Conservation (phyloP, 495 filamentous ascomycete species). For the Penicillium nucicola region DNA sequence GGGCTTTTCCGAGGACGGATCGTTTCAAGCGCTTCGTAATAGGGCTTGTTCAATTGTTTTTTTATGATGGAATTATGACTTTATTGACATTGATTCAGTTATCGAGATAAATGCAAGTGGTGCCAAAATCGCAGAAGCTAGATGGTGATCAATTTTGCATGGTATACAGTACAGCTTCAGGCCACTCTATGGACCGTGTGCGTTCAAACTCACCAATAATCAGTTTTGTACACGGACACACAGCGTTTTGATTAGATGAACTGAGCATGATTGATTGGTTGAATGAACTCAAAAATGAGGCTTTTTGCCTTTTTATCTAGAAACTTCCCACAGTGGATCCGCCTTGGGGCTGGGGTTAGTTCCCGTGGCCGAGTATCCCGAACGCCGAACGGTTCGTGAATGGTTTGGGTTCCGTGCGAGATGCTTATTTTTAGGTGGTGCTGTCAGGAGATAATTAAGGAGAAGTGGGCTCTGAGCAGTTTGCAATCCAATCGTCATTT, state of each 20-base stretch:
- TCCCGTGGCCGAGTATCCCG: slow-evolving; percentile 4
- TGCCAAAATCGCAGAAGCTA: neutral
- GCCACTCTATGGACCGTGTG: neutral
- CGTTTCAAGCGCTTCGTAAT: neutral
- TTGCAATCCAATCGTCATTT: neutral
- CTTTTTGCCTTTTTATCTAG: neutral
- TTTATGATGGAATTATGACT: too few species aligned
- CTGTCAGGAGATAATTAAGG: slow-evolving; percentile 11
- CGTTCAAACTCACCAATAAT: neutral
- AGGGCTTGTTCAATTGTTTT: too few species aligned
- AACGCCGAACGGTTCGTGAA: slow-evolving; percentile 15
- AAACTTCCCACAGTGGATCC: slow-evolving; percentile 3
- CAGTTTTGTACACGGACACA: neutral
- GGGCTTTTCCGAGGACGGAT: neutral
- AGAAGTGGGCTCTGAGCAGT: neutral
- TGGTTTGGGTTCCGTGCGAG: neutral
- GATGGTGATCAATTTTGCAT: neutral
- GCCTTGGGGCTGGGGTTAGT: neutral
- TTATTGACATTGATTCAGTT: neutral
- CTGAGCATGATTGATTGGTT: neutral
- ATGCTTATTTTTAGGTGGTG: slow-evolving; percentile 14
- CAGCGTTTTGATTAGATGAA: slow-evolving; percentile 1
- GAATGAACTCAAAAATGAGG: slow-evolving; percentile 7
- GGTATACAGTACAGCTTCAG: neutral
- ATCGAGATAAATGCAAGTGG: neutral